phyloP scores from a whole-genome alignment of 2,329 filamentous ascomycete genomes.

The Lasiodiplodia sp. region DNA sequence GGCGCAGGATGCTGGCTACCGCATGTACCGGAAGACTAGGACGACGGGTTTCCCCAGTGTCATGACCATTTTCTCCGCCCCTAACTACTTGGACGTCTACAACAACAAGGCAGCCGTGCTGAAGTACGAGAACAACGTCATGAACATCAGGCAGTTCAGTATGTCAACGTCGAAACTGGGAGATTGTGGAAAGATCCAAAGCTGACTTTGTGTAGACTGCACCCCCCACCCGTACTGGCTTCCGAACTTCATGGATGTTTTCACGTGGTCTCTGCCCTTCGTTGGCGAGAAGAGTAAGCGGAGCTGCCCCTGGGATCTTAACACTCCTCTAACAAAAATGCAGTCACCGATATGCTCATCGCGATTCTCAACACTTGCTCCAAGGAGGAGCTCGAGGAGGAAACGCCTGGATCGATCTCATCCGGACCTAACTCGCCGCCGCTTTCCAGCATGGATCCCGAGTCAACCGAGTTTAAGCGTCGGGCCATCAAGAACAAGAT shows the following conservation, averaged over 20 bases:
- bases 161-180: slow-evolving; percentile 31
- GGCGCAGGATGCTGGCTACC: slow-evolving; percentile 96
- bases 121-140: slow-evolving; percentile 99
- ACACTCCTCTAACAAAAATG: neutral
- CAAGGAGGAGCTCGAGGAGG: slow-evolving; percentile 94
- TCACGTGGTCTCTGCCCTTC: slow-evolving; percentile 99
- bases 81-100: slow-evolving; percentile 98
- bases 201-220: slow-evolving; percentile 65
- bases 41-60: slow-evolving; percentile 98
- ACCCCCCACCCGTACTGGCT: slow-evolving; percentile 99
- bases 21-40: slow-evolving; percentile 98
- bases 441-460: slow-evolving; percentile 71
- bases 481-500: slow-evolving; percentile 99
- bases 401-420: slow-evolving; percentile 72
- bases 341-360: slow-evolving; percentile 96
- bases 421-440: slow-evolving; percentile 80
- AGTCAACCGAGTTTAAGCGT: slow-evolving; percentile 91
- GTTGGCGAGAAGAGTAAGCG: slow-evolving; percentile 83
- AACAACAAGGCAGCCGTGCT: slow-evolving; percentile 99
- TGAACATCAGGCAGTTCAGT: slow-evolving; percentile 99
- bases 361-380: slow-evolving; percentile 98
- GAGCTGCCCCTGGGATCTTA: neutral
- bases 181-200: neutral
- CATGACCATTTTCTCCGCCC: slow-evolving; percentile 99
- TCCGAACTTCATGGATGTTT: slow-evolving; percentile 99